Percentiles rank a stretch among this genome's conserved stretches.
Evolutionary conservation across 352 stramenopile species (phyloP).

Genomic region (Pseudoperonospora humuli): DNA sequence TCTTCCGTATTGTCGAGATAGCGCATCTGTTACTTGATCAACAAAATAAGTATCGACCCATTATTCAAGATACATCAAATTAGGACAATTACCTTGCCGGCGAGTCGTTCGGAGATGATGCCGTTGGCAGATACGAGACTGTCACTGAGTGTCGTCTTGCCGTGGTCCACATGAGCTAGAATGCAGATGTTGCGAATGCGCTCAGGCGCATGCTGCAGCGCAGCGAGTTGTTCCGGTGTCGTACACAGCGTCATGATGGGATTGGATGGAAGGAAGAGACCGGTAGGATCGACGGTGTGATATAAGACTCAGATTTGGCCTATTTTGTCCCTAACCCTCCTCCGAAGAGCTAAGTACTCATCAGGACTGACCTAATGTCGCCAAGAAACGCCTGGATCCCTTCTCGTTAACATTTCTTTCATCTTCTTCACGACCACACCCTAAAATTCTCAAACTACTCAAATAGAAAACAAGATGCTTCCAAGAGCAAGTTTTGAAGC

Average conservation of each 20-base stretch:
- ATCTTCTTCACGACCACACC: too few species aligned
- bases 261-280: neutral
- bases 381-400: too few species aligned
- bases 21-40: slow-evolving; percentile 73
- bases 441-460: too few species aligned
- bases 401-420: too few species aligned
- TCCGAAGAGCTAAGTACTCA: too few species aligned
- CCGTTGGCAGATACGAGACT: slow-evolving; percentile 94
- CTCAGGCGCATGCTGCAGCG: slow-evolving; percentile 61
- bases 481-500: too few species aligned
- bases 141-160: slow-evolving; percentile 90
- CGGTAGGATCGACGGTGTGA: neutral
- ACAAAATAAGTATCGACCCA: too few species aligned
- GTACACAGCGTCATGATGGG: slow-evolving; percentile 28
- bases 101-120: slow-evolving; percentile 95
- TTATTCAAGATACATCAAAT: neutral
- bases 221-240: slow-evolving; percentile 42
- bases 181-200: slow-evolving; percentile 94
- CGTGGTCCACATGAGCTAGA: slow-evolving; percentile 93
- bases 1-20: slow-evolving; percentile 94
- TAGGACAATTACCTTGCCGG: slow-evolving; percentile 66
- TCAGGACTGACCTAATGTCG: too few species aligned
- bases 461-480: too few species aligned
- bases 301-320: neutral
- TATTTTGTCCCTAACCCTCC: neutral